These are phyloP conservation scores for Ottelia alismoides DNA, from an alignment of 106 monocot species.

Conservation along the genomic window DNA sequence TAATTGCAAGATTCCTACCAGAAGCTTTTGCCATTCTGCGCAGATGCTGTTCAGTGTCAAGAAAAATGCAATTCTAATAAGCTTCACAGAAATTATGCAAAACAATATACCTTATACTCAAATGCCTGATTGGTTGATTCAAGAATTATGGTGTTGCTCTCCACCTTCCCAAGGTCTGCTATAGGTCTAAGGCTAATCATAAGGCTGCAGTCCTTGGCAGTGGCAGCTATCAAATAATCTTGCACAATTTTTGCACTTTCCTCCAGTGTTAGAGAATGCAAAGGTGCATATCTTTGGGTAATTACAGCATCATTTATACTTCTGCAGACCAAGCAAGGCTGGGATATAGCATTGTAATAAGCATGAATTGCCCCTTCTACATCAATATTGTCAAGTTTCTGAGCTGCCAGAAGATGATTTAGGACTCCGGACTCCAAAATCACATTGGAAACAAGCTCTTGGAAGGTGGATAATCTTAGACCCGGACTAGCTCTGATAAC, in stretches of 20 bases:
- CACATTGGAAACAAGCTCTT: constrained; percentile 58
- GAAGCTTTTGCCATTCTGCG: too few relatives aligned
- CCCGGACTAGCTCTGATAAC: constrained; percentile 16
- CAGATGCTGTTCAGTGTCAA: too few relatives aligned
- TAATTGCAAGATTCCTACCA: too few relatives aligned
- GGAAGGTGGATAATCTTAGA: constrained; percentile 28
- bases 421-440: constrained; percentile 41
- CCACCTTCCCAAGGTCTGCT: background rate
- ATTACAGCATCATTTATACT: constrained; percentile 25
- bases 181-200: constrained; percentile 73
- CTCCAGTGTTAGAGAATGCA: constrained; percentile 62
- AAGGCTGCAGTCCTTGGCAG: constrained; percentile 86
- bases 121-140: constrained; percentile 49
- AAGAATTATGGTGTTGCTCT: constrained; percentile 31
- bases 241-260: constrained; percentile 49
- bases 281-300: constrained; percentile 20
- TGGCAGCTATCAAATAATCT: constrained; percentile 56
- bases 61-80: too few relatives aligned
- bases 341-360: constrained; percentile 60
- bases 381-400: constrained; percentile 74
- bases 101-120: constrained; percentile 71
- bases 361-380: constrained; percentile 87
- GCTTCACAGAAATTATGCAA: too few relatives aligned
- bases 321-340: constrained; percentile 57
- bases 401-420: constrained; percentile 43